Evolutionary conservation across 2,329 filamentous ascomycete genomes (phyloP), one percentile per base, ranked within the genome.

Genomic region (Coleophoma crateriformis): DNA sequence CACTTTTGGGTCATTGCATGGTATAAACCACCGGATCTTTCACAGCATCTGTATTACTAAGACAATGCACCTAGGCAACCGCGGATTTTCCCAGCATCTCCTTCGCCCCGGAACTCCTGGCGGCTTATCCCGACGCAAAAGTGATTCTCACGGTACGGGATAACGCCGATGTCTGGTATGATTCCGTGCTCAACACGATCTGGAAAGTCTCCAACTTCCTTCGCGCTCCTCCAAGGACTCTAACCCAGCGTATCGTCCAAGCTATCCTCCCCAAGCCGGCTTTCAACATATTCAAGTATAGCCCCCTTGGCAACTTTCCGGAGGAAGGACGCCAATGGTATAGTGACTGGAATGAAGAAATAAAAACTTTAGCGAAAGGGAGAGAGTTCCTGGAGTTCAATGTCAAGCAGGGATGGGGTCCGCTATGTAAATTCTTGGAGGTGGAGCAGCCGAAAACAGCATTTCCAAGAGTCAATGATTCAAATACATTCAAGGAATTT

Each of bases 1-100:
- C 58, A 34, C 54, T 71, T 8, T 58, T 69, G n/a, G 64, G 62
- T 3, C 48, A 62, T 20, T 67, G 62, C 43, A 61, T 67, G 54
- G 58, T 61, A 45, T n/a, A 48, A 10, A 37, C 3, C 7, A 19
- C 15, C 7, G 1, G 35, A 38, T 38, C 35, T 6, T 38, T 7
- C 17, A 38, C 4, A 38, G 11, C 12, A 38, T 13, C 33, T 32
- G 46, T 1, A 32, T 14, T 34, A 19, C 45, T 27, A 37, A 33
- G 15, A 33, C 41, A 33, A 50, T 41, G 5, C 3, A 39, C 7
- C 14, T 33, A 50, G 48, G 48, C 44, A 19, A 41, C 45, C 4
- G 15, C 46, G n/a, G 50, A 51, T 33, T 48, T 39, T 20, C 50
- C 50, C 4, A 27, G 41, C 17, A 22, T 33, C 17, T 17, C 35